Evolutionary conservation across 495 filamentous ascomycete genomes (phyloP).

Genomic region (Neohortaea acidophila): DNA sequence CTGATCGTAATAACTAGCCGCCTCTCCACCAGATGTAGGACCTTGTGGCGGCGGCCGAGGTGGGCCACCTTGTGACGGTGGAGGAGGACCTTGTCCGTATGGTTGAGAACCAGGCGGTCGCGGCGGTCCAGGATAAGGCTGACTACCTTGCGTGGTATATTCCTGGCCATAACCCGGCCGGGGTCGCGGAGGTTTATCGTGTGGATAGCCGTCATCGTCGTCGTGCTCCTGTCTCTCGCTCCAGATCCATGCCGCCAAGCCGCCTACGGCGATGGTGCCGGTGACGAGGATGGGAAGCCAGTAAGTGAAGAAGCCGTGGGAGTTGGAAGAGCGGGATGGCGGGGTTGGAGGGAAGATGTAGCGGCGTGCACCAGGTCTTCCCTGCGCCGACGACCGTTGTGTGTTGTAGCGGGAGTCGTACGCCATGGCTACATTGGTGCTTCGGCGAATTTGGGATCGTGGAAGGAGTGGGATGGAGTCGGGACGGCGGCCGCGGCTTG

Average conservation of each 20-base stretch:
- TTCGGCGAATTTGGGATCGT: no score
- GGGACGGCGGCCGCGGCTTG: no score
- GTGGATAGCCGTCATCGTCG: conserved; percentile 35
- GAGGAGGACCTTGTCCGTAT: background rate
- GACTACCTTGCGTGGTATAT: conserved; percentile 3
- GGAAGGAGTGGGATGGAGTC: no score
- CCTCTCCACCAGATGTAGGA: no score
- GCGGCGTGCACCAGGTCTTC: background rate
- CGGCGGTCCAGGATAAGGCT: conserved; percentile 7
- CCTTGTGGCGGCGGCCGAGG: no score
- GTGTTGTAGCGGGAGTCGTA: conserved; percentile 47
- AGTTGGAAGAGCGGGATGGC: conserved; percentile 1
- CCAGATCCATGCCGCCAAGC: conserved; percentile 83
- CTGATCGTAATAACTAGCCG: conserved; percentile 10
- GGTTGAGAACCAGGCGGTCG: background rate
- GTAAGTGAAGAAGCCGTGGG: conserved; percentile 56
- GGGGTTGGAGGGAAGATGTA: conserved; percentile 1
- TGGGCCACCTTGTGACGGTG: no score
- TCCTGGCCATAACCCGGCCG: conserved; percentile 23
- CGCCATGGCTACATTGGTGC: no score
- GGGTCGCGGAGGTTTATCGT: conserved; percentile 5
- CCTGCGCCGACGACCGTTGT: background rate
- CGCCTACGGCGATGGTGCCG: conserved; percentile 67
- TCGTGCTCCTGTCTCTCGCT: conserved; percentile 66
- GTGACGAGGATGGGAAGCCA: conserved; percentile 78